Evolutionary conservation across 768 basidiomycete genomes (phyloP), one percentile per base, ranked within the genome.

Genomic region (Lactarius evosmus): DNA sequence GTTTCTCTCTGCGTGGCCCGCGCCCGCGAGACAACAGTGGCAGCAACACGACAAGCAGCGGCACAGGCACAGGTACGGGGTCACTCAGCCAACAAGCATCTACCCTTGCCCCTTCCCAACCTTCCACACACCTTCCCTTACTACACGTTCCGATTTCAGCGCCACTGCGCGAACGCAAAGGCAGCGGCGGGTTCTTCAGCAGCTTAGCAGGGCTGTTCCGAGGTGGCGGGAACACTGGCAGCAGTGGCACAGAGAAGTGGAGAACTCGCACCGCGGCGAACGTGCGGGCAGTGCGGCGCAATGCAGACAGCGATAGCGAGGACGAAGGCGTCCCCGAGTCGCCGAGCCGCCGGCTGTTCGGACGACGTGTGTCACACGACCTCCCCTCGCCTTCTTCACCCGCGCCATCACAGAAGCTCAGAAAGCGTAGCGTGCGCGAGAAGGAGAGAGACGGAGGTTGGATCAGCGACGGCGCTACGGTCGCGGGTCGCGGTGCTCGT

Each of bases 211-310:
- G 63, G 22, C 30, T 69, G 19, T 68, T 62, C 44, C 67, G 66
- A 34, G 19, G 57, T 22, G 46, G 66, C n/a, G 25, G 56, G 17
- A 32, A 8, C 17, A 19, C 22, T n/a, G 27, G 54, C 29, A 29
- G 51, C 14, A 16, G 38, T 6, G 33, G 58, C 25, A 3, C 54
- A 12, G 66, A 61, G 1, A 63, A 71, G 30, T 79, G 78, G 78
- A 71, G 72, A 27, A 77, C 75, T 51, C 72, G 78, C 14, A 79
- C 77, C 7, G 76, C 76, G 67, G 68, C 63, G 55, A 75, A 78
- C 66, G 58, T 78, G 12, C 56, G 69, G 34, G 53, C 58, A 2
- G 65, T 56, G 17, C 69, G 69, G 30, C 64, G 64, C 40, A 67
- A 67, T 1, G 70, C 66, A 25, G 72, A 72, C 52, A 74, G 70